Evolutionary conservation across 345 rosid species (phyloP).

Genomic region (Lepidium africanum): DNA sequence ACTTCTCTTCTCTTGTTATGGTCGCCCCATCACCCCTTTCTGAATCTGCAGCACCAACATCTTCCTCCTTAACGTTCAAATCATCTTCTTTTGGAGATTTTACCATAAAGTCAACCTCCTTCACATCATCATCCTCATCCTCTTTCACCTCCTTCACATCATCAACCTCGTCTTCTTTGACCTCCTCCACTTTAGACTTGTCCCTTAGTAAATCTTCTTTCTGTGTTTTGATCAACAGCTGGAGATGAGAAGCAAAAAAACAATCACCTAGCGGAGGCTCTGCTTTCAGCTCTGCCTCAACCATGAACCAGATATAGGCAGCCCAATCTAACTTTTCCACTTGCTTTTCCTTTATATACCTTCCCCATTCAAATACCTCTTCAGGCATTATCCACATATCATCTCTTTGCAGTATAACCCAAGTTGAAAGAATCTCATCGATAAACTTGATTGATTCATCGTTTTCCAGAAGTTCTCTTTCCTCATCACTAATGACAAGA

Average conservation of each 20-base stretch:
- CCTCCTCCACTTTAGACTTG: background rate
- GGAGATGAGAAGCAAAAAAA: constrained; percentile 85
- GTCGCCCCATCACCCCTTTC: constrained; percentile 31
- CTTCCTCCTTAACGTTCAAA: constrained; percentile 46
- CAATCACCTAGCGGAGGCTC: constrained; percentile 45
- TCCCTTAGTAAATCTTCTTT: constrained; percentile 20
- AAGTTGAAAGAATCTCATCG: constrained; percentile 53
- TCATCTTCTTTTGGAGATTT: constrained; percentile 22
- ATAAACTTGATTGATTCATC: constrained; percentile 47
- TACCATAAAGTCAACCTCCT: constrained; percentile 33
- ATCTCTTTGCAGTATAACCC: constrained; percentile 54
- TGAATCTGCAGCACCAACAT: constrained; percentile 28
- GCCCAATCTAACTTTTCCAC: constrained; percentile 79
- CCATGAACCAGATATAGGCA: constrained; percentile 73
- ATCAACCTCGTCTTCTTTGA: constrained; percentile 26
- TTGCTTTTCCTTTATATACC: constrained; percentile 44
- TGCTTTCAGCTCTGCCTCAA: constrained; percentile 63
- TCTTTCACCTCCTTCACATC: constrained; percentile 24
- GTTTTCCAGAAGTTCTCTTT: constrained; percentile 31
- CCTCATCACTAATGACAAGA: constrained; percentile 17
- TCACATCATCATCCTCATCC: constrained; percentile 17
- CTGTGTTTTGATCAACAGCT: constrained; percentile 47
- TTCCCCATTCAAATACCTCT: constrained; percentile 41
- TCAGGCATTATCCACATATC: constrained; percentile 77
- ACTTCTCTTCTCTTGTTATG: constrained; percentile 25